Conservation (phyloP, 306 rosid genomes). For the Rosa chinensis region DNA sequence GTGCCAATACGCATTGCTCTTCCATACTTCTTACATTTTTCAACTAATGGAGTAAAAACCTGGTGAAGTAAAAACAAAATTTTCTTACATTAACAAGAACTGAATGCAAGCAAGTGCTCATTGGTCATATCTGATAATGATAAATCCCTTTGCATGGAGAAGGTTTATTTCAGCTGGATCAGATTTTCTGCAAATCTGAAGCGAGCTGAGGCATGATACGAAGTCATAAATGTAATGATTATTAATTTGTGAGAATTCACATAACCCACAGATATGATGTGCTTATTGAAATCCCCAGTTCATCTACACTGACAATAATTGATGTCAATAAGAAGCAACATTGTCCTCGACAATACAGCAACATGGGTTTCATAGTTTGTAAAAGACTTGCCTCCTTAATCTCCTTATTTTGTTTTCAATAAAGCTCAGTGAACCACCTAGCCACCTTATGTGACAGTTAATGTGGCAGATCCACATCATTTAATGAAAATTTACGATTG, state of each 20-base stretch:
- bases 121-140: background rate
- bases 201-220: background rate
- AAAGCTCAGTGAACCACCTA: background rate
- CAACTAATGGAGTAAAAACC: conserved; percentile 96
- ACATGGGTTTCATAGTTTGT: background rate
- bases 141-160: background rate
- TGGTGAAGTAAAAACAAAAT: conserved; percentile 20
- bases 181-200: background rate
- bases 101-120: conserved; percentile 8
- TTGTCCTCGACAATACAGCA: background rate
- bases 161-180: background rate
- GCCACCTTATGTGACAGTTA: background rate
- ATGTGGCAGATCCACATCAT: background rate
- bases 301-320: background rate
- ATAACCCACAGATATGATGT: background rate
- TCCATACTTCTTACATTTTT: conserved; percentile 95
- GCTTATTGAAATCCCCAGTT: background rate
- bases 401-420: background rate
- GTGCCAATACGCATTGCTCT: conserved; percentile 99
- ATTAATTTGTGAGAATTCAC: background rate
- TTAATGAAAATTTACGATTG: no score
- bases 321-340: background rate
- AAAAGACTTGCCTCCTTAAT: background rate
- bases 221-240: background rate
- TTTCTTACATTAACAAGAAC: background rate